phyloP scores from a whole-genome alignment of 345 rosid genomes.

The Barbarea vulgaris region DNA sequence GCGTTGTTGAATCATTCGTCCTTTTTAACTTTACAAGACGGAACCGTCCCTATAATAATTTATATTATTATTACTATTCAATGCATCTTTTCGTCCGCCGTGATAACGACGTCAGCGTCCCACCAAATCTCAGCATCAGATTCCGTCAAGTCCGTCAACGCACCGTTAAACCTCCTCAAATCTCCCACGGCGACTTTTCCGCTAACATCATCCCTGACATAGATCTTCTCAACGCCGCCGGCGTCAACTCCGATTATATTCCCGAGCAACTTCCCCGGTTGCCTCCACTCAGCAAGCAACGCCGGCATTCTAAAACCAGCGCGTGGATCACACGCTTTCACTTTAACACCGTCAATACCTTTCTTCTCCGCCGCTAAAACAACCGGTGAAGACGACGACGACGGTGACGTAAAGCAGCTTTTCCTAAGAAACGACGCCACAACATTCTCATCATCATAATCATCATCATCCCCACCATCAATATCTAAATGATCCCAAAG shows the following conservation, averaged over 20 bases:
- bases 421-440: conserved; percentile 43
- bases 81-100: conserved; percentile 20
- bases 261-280: conserved; percentile 42
- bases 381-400: conserved; percentile 47
- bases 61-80: not conserved
- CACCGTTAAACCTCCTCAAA: conserved; percentile 56
- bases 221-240: conserved; percentile 51
- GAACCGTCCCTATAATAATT: conserved; percentile 15
- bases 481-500: conserved; percentile 45
- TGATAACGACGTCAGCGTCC: conserved; percentile 68
- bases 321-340: conserved; percentile 73
- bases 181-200: conserved; percentile 66
- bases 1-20: conserved; percentile 19
- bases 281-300: conserved; percentile 71
- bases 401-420: conserved; percentile 18
- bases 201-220: conserved; percentile 54
- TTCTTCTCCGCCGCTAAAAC: conserved; percentile 47
- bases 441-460: conserved; percentile 33
- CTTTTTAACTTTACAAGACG: conserved; percentile 7
- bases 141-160: conserved; percentile 53
- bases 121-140: conserved; percentile 60
- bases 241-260: conserved; percentile 44
- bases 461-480: conserved; percentile 39
- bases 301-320: conserved; percentile 50
- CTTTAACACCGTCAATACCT: conserved; percentile 33